Base-by-base conservation (phyloP, 805 yeast species). In the Millerago galiae region DNA sequence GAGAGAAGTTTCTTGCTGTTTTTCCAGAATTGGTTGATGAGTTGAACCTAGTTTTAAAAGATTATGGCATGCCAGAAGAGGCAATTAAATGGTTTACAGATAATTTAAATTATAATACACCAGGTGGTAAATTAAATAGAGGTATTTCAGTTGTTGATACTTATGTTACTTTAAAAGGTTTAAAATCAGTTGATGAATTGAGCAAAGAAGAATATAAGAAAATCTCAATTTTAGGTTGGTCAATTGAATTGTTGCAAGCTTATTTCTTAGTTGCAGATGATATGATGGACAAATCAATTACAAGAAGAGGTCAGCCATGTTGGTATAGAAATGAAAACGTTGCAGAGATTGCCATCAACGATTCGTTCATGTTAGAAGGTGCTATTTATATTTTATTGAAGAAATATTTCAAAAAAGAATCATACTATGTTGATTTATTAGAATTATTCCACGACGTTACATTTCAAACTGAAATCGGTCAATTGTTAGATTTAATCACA, bases 291-390 rank as follows among this genome's bases (percentile, higher is more conserved):
- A 79, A 80, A 53, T 85, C 96, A 28, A 83, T 87, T 63, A 93
- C 99, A 34, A 85, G 99, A 74, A 83, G 99, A 65, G 99, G 97
- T 46, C 97, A 91, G 68, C 93, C 96, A 52, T 93, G 99, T 67
- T 93, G 99, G 99, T 93, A 89, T 72, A 79, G 74, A 59, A 75
- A 68, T 29, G 79, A 76, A 52, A 79, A 78, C 32, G 96, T 93
- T 46, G 87, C 86, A 33, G 88, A 88, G 62, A 83, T 93, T 61
- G 99, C 99, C 46, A 93, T 93, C 66, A 93, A 93, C 60, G 99
- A 93, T 61, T 79, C 99, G 4, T 93, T 93, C 65, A 87, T 93
- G 93, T 75, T 93, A 52, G 99, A 93, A 67, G 95, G 91, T 44
- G 88, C 95, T 36, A 89, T 93, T 54, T 93, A 93, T 68, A 70